Evolutionary conservation across 2,329 filamentous ascomycete genomes (phyloP).

Genomic region (Aspergillus cejpii): DNA sequence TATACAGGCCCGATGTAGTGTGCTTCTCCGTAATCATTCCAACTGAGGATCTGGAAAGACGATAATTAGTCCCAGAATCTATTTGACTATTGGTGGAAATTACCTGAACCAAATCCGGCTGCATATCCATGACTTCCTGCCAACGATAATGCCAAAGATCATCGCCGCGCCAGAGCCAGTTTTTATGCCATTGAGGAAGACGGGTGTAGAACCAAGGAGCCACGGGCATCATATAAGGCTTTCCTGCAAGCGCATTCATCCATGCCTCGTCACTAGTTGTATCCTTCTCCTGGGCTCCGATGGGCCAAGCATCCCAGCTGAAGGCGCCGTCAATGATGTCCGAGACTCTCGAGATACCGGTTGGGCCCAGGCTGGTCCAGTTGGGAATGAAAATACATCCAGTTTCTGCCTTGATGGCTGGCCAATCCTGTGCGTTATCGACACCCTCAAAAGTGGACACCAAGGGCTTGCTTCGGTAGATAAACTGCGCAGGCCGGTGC

Average conservation of each 20-base stretch:
- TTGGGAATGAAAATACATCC: slow-evolving; percentile 42
- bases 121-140: slow-evolving; percentile 47
- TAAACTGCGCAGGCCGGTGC: slow-evolving; percentile 20
- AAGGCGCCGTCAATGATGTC: slow-evolving; percentile 37
- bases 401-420: slow-evolving; percentile 35
- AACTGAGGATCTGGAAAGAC: slow-evolving; percentile 46
- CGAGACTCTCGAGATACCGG: slow-evolving; percentile 24
- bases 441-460: slow-evolving; percentile 42
- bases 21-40: slow-evolving; percentile 57
- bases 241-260: slow-evolving; percentile 33
- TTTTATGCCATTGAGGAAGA: slow-evolving; percentile 51
- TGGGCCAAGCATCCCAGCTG: slow-evolving; percentile 43
- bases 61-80: not conserved
- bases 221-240: slow-evolving; percentile 51
- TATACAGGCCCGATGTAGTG: slow-evolving; percentile 51
- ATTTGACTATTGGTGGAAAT: not conserved
- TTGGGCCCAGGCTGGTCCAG: slow-evolving; percentile 33
- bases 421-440: slow-evolving; percentile 38
- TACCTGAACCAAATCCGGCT: slow-evolving; percentile 46
- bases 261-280: slow-evolving; percentile 36
- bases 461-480: slow-evolving; percentile 28
- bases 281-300: slow-evolving; percentile 34
- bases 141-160: slow-evolving; percentile 56
- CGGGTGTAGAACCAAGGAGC: slow-evolving; percentile 55
- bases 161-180: slow-evolving; percentile 59